phyloP scores from a whole-genome alignment of 2,329 filamentous ascomycete genomes.

The Pleoardoris graminearum region DNA sequence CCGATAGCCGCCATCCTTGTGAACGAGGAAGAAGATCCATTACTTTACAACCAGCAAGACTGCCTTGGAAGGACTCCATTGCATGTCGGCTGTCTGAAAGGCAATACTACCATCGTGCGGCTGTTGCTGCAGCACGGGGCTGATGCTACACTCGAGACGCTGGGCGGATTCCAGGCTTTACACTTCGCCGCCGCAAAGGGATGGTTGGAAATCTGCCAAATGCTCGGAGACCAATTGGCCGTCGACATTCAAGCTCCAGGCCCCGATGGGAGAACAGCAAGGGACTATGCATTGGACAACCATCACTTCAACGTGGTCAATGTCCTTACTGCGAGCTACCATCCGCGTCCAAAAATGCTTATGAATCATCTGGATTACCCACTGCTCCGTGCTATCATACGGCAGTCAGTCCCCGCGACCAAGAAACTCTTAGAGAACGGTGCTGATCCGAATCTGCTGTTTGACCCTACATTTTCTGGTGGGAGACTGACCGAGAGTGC shows the following conservation, averaged over 20 bases:
- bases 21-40: not conserved
- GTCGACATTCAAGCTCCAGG: not conserved
- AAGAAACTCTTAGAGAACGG: not conserved
- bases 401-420: not conserved
- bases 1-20: not conserved
- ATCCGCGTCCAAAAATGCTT: not conserved
- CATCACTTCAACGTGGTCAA: not conserved
- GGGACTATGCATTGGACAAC: not conserved
- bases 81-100: slow-evolving; percentile 5
- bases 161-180: not conserved
- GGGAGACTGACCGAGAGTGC: not conserved
- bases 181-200: slow-evolving; percentile 2
- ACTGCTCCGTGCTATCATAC: not conserved
- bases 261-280: not conserved
- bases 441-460: not conserved
- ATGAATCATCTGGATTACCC: not conserved
- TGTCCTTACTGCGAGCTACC: not conserved
- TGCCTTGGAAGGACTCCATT: slow-evolving; percentile 1
- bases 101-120: not conserved
- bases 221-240: not conserved
- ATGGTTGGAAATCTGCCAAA: not conserved
- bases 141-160: not conserved
- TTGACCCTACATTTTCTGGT: not conserved
- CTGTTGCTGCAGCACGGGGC: not conserved
- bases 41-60: not conserved